Conservation (phyloP, 2,329 filamentous ascomycete genomes). For the Orbilia oligospora region DNA sequence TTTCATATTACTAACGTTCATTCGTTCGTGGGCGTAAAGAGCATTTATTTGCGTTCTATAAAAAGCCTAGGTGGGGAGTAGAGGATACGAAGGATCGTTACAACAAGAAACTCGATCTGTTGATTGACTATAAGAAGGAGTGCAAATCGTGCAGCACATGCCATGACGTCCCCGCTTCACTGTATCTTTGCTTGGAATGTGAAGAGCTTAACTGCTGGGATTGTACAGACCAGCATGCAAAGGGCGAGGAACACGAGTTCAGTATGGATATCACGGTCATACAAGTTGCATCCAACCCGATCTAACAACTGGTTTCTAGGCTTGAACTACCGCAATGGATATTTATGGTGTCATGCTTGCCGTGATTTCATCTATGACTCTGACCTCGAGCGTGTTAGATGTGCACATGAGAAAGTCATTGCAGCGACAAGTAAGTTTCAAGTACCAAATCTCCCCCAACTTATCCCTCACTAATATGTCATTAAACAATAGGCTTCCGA, state of each 20-base stretch:
- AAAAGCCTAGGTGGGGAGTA: constrained; percentile 54
- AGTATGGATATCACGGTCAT: constrained; percentile 43
- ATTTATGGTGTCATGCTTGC: constrained; percentile 83
- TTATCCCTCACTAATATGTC: constrained; percentile 8
- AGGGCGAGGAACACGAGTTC: constrained; percentile 61
- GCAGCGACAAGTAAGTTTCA: constrained; percentile 77
- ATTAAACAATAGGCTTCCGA: constrained; percentile 12
- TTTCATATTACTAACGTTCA: constrained; percentile 1
- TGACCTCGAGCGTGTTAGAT: constrained; percentile 80
- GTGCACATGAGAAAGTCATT: constrained; percentile 71
- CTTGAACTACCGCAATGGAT: constrained; percentile 80
- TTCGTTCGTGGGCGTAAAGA: constrained; percentile 23
- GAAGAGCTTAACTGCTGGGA: constrained; percentile 62
- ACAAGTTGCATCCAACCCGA: neutral
- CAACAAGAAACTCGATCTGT: constrained; percentile 57
- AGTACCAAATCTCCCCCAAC: neutral
- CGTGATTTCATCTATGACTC: constrained; percentile 87
- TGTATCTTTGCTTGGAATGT: constrained; percentile 63
- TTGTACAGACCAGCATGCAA: constrained; percentile 62
- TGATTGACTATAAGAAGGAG: constrained; percentile 52
- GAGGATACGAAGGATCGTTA: constrained; percentile 57
- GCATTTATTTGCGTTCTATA: constrained; percentile 54
- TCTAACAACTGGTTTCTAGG: constrained; percentile 8
- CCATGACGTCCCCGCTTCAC: constrained; percentile 44
- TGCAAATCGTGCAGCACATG: constrained; percentile 50